These are phyloP conservation scores for Puccinia horiana DNA, from an alignment of 1,284 basidiomycete genomes.

Conservation along the genomic window DNA sequence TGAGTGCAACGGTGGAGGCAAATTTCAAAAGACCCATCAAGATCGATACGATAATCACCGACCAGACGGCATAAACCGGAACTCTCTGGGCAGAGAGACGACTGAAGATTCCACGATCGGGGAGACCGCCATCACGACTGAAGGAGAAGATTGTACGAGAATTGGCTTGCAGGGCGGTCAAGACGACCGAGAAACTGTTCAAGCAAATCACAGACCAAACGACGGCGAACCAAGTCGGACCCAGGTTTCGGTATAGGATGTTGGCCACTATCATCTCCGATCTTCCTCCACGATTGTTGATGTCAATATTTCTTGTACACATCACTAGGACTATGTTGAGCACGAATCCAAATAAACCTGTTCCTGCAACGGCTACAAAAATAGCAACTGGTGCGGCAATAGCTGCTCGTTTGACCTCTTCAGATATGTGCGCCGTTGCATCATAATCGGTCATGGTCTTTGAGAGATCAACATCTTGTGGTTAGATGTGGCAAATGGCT, in stretches of 20 bases:
- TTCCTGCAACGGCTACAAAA: constrained; percentile 77
- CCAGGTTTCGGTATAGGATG: constrained; percentile 47
- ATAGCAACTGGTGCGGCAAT: constrained; percentile 76
- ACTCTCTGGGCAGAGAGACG: constrained; percentile 67
- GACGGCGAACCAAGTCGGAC: constrained; percentile 33
- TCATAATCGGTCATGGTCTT: constrained; percentile 60
- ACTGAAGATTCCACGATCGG: constrained; percentile 78
- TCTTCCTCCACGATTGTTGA: constrained; percentile 50
- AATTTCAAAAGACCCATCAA: constrained; percentile 67
- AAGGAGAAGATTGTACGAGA: constrained; percentile 87
- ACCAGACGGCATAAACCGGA: constrained; percentile 78
- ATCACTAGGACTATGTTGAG: constrained; percentile 76
- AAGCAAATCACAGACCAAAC: constrained; percentile 44
- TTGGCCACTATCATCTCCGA: constrained; percentile 48
- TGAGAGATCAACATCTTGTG: background rate
- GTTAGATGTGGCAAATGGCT: too few relatives aligned
- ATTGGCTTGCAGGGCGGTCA: constrained; percentile 74
- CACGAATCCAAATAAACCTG: constrained; percentile 78
- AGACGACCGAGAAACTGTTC: constrained; percentile 59
- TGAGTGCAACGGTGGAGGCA: constrained; percentile 74
- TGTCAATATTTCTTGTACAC: constrained; percentile 64
- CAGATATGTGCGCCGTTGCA: constrained; percentile 78
- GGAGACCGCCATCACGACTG: constrained; percentile 77
- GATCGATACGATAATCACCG: constrained; percentile 31
- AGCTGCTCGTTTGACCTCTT: constrained; percentile 84